Base-by-base conservation (phyloP, 1,284 basidiomycete genomes). In the Hypsizygus ulmarius region DNA sequence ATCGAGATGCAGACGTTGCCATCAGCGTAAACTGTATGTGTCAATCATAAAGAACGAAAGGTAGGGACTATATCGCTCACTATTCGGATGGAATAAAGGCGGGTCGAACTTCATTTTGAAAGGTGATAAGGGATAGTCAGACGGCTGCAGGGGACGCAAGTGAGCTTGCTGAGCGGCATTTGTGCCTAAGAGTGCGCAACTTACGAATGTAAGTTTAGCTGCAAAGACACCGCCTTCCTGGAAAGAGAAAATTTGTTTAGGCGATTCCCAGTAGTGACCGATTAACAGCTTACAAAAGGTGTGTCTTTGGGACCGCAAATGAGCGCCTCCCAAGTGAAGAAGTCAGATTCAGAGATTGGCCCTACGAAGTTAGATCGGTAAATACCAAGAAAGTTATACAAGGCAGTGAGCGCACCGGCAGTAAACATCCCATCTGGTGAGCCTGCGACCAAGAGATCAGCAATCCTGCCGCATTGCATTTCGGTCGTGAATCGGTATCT, bases 61-160 rank as follows among this genome's bases (percentile, higher is more conserved):
- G 16, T 6, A 48, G 32, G 39, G 25, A 3, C 35, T 42, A 50
- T 44, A 50, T 18, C 42, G 68, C 88, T 69, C 62, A 96, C 95
- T 90, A 67, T 99, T 99, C 11, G 97, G 97, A 68, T 99, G 97
- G 68, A 99, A 90, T 51, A 99, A 68, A 3, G 97, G 94, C 8
- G 96, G 96, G 43, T 97, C 94, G 63, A 98, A 99, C 60, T 84
- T 91, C 96, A 99, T 98, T 70, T 93, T 96, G 83, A 97, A 97
- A 25, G 94, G 94, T 44, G 90, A 95, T 61, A 97, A 73, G 29
- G 94, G 94, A 68, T 97, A 97, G 65, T 97, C 94, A 40, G 79
- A 67, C 0, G 94, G 95, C 92, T 94, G 45, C 19, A 35, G 56
- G 1, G 9, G 28, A 35, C 21, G 27, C 43, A 37, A 45, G 41